Conservation (phyloP, 495 filamentous ascomycete genomes). For the Trichoderma virens region DNA sequence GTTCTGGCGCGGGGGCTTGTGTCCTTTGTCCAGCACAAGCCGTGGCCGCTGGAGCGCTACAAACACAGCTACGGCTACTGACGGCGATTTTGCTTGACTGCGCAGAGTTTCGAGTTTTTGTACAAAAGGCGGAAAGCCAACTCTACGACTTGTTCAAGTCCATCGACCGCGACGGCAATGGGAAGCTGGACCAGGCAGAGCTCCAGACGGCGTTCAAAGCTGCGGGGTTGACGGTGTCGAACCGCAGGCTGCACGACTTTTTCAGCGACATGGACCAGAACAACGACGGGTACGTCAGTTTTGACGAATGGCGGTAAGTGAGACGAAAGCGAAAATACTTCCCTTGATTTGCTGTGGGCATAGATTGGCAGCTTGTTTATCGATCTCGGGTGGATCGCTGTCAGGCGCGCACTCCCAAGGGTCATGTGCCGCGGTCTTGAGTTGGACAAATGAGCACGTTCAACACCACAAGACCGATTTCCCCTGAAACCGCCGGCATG, state of each 20-base stretch:
- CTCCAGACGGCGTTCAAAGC: constrained; percentile 66
- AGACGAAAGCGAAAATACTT: constrained; percentile 19
- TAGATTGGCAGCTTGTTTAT: no score
- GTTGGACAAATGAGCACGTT: not conserved
- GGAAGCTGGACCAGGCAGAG: constrained; percentile 81
- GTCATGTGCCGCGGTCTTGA: constrained; percentile 9
- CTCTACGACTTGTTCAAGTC: constrained; percentile 73
- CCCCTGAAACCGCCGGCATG: not conserved
- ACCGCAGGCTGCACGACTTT: constrained; percentile 70
- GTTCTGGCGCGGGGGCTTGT: constrained; percentile 4
- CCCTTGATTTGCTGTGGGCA: constrained; percentile 9
- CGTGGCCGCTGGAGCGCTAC: no score
- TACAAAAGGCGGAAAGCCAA: constrained; percentile 76
- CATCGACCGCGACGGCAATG: constrained; percentile 81
- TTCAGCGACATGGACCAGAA: constrained; percentile 87
- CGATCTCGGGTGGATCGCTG: not conserved
- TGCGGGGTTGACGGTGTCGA: constrained; percentile 73
- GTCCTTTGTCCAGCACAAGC: no score
- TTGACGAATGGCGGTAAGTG: constrained; percentile 88
- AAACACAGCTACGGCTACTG: not conserved
- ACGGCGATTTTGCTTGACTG: not conserved
- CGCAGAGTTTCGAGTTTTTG: constrained; percentile 81
- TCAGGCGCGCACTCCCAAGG: not conserved
- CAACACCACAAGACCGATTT: not conserved
- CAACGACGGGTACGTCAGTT: constrained; percentile 78